Conservation (phyloP, 441 rosid species). For the Breynia disticha region DNA sequence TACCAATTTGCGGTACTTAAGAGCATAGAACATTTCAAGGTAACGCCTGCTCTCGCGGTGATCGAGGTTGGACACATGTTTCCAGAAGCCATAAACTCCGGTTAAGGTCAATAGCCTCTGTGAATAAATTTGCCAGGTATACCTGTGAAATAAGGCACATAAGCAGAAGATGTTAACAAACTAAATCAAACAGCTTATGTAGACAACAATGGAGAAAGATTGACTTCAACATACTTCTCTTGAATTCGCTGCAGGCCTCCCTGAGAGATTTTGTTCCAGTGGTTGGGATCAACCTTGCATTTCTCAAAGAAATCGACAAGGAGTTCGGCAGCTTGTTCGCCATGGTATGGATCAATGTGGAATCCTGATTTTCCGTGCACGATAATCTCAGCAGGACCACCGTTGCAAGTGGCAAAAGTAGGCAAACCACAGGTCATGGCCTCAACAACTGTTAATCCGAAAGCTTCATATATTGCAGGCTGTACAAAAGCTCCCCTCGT, state of each 20-base stretch:
- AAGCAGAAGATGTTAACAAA: not conserved
- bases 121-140: constrained; percentile 89
- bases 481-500: constrained; percentile 85
- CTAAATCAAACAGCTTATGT: not conserved
- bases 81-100: constrained; percentile 95
- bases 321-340: constrained; percentile 68
- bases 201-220: not conserved
- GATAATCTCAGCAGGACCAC: constrained; percentile 95
- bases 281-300: constrained; percentile 54
- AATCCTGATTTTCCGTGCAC: constrained; percentile 79
- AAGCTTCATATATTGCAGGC: constrained; percentile 87
- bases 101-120: constrained; percentile 82
- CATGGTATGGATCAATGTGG: constrained; percentile 93
- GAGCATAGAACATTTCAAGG: constrained; percentile 91
- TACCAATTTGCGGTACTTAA: constrained; percentile 83
- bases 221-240: constrained; percentile 58
- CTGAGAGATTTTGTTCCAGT: constrained; percentile 66
- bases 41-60: constrained; percentile 83
- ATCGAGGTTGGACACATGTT: constrained; percentile 86
- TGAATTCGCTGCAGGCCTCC: constrained; percentile 69
- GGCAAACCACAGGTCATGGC: constrained; percentile 96
- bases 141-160: constrained; percentile 26
- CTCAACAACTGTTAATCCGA: constrained; percentile 86
- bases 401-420: constrained; percentile 87
- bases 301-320: constrained; percentile 66